Evolutionary conservation across 257 asterid genomes (phyloP), one percentile per base, ranked within the genome.

Genomic region (Primulina tabacum): DNA sequence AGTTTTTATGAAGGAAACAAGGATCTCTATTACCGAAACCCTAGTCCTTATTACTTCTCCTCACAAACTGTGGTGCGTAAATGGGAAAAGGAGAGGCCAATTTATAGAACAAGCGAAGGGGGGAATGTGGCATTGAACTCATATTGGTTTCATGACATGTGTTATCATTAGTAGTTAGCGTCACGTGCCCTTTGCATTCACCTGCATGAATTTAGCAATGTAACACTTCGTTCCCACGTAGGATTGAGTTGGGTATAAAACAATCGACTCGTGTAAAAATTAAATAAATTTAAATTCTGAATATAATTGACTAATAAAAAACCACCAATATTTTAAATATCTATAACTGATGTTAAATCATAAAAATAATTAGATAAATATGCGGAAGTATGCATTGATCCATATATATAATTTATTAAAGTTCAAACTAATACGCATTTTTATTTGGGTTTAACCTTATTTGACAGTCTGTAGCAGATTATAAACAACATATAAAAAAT

Each of bases 91-190:
- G 29, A 60, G 70, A 29, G 58, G 26, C 8, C 11, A 0, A 32
- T 78, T 64, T 61, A 74, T 79, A 77, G 67, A 16, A 55, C 6
- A 56, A 16, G 72, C 40, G 8, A 65, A 62, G 37, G 24, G 33
- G 21, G 53, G 58, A 18, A 16, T 38, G 76, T 20, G 10, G 65
- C 55, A 64, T 58, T 11, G 65, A 63, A 74, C 24, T 78, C 88
- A 83, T 80, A 59, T 50, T 43, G 28, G 76, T 78, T 74, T 86
- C 88, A 81, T 84, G 88, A 84, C 80, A 65, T 56, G 79, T 78
- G 79, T 81, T 71, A 68, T 72, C 26, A 67, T 71, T 47, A 75
- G 80, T 83, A 83, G 84, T 84, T 84, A 77, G 82, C 82, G 82
- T 84, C 84, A 82, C 84, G 84, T 82, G 84, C 75, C 34, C 81